These are phyloP conservation scores for Trypanosomatidae sp. DNA, from an alignment of 208 protist genomes.

Conservation along the genomic window DNA sequence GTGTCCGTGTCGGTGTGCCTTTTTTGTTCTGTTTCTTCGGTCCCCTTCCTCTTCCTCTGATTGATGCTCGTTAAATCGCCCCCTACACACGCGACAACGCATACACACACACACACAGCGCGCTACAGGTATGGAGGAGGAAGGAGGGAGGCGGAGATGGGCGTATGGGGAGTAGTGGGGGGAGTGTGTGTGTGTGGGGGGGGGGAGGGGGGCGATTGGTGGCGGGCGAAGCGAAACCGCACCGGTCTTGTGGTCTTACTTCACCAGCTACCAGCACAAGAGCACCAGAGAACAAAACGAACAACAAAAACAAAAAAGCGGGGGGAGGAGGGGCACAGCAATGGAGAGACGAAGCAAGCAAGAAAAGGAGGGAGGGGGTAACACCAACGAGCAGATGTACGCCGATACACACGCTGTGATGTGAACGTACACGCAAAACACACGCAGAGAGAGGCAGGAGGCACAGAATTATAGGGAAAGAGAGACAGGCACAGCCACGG, in stretches of 20 bases:
- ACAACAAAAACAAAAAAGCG: background rate
- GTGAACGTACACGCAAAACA: background rate
- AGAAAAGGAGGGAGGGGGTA: background rate
- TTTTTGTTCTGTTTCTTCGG: background rate
- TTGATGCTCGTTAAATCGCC: background rate
- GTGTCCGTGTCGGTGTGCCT: background rate
- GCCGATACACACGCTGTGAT: background rate
- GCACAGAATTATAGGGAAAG: no score
- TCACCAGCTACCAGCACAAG: background rate
- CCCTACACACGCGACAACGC: background rate
- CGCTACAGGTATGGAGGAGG: background rate
- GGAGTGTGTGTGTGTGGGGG: background rate
- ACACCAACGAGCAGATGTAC: background rate
- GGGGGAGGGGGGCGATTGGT: background rate
- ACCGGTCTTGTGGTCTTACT: background rate
- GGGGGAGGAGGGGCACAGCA: background rate
- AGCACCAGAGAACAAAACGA: background rate
- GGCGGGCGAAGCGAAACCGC: background rate
- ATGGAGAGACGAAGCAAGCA: background rate
- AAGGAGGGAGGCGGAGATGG: background rate
- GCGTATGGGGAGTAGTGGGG: background rate
- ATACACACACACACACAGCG: background rate
- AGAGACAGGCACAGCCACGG: background rate
- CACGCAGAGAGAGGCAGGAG: background rate
- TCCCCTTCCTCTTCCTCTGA: background rate